Evolutionary conservation across 2,329 filamentous ascomycete genomes (phyloP).

Genomic region (Paracoccidioides lutzii): DNA sequence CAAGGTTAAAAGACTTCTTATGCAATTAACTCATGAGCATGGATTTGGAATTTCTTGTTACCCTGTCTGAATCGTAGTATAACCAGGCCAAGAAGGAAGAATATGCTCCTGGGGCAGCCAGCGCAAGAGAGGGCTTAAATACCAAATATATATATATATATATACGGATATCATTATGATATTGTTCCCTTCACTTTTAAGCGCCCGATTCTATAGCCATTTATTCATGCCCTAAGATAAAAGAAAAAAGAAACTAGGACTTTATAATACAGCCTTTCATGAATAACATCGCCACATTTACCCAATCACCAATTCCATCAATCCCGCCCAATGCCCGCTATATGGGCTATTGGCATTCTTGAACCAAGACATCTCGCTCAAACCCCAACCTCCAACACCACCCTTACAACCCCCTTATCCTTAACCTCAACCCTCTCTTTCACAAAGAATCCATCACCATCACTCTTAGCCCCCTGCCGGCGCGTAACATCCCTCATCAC

Average conservation of each 20-base stretch:
- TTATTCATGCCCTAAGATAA: too few relatives aligned
- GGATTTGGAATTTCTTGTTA: background rate
- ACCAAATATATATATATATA: background rate
- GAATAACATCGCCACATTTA: too few relatives aligned
- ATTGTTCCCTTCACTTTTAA: too few relatives aligned
- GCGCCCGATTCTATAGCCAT: too few relatives aligned
- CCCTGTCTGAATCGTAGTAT: background rate
- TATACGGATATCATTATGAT: too few relatives aligned
- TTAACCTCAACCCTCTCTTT: constrained; percentile 25
- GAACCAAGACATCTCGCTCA: background rate
- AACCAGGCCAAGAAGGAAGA: background rate
- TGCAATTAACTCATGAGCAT: background rate
- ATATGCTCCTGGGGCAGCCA: background rate
- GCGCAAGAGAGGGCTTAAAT: background rate
- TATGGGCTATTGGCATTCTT: background rate
- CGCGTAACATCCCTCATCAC: constrained; percentile 18
- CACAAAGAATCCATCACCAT: constrained; percentile 18
- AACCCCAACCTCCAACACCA: constrained; percentile 28
- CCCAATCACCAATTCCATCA: too few relatives aligned
- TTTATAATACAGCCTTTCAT: too few relatives aligned
- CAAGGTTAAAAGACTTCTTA: background rate
- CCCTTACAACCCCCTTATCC: constrained; percentile 32
- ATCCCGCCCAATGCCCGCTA: too few relatives aligned
- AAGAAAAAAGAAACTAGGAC: too few relatives aligned
- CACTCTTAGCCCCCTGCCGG: constrained; percentile 5